These are phyloP conservation scores for Melampsora larici-populina DNA, from an alignment of 1,284 basidiomycete species.

Conservation along the genomic window DNA sequence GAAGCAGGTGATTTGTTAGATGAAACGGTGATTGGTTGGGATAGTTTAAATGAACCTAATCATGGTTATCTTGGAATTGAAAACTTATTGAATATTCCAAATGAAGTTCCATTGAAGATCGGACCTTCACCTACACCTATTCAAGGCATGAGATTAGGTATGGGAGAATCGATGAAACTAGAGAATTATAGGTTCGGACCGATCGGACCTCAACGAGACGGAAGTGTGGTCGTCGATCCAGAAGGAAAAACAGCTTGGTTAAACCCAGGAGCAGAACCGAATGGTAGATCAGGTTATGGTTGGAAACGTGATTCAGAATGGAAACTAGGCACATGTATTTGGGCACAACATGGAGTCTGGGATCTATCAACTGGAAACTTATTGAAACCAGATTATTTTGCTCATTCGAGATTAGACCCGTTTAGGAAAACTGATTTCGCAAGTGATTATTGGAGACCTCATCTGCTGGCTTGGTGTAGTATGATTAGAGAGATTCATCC, in stretches of 20 bases:
- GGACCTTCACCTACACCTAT: constrained; percentile 81
- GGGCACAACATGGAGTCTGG: constrained; percentile 94
- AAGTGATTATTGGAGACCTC: constrained; percentile 75
- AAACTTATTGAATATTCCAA: constrained; percentile 57
- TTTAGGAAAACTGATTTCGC: constrained; percentile 64
- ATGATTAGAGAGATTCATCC: constrained; percentile 72
- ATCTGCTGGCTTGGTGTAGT: constrained; percentile 66
- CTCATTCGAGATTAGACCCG: constrained; percentile 42
- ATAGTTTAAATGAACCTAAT: constrained; percentile 89
- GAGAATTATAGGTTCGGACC: constrained; percentile 77
- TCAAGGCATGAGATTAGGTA: constrained; percentile 78
- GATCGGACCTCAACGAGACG: constrained; percentile 73
- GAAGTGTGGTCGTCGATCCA: constrained; percentile 76
- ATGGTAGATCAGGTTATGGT: constrained; percentile 60
- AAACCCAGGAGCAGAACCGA: constrained; percentile 47
- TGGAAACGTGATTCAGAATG: constrained; percentile 75
- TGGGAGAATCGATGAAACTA: constrained; percentile 79
- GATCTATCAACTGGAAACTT: constrained; percentile 67
- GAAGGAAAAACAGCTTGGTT: constrained; percentile 60
- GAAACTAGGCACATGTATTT: constrained; percentile 76
- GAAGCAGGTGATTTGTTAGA: constrained; percentile 74
- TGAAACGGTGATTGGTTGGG: constrained; percentile 90
- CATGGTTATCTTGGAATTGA: constrained; percentile 77
- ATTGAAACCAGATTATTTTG: constrained; percentile 76
- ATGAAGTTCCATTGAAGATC: constrained; percentile 59